phyloP scores from a whole-genome alignment of 148 eudicot genomes.

The Cornus suecica region DNA sequence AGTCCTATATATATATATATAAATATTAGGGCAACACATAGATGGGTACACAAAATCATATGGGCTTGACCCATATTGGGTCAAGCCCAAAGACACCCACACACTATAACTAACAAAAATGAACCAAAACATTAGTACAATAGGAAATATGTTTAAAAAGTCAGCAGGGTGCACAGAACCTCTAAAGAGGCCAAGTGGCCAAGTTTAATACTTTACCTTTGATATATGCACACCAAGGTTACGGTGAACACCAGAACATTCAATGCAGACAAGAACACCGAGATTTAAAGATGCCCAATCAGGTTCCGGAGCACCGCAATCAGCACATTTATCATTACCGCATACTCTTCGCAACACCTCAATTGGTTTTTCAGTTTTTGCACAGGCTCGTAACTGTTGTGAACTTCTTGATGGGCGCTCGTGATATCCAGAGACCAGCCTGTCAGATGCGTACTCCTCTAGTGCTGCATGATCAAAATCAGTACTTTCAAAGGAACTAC shows the following conservation, averaged over 20 bases:
- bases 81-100: too few species aligned
- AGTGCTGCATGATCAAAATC: slow-evolving; percentile 71
- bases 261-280: slow-evolving; percentile 96
- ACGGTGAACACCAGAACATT: slow-evolving; percentile 99
- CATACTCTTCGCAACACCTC: slow-evolving; percentile 72
- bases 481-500: slow-evolving; percentile 93
- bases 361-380: slow-evolving; percentile 79
- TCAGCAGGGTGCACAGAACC: neutral
- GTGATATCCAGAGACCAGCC: slow-evolving; percentile 55
- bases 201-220: slow-evolving; percentile 49
- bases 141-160: neutral
- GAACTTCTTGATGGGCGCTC: slow-evolving; percentile 67
- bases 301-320: slow-evolving; percentile 96
- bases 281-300: slow-evolving; percentile 99
- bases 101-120: too few species aligned
- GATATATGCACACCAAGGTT: slow-evolving; percentile 99
- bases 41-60: too few species aligned
- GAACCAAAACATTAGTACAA: neutral
- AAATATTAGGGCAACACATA: too few species aligned
- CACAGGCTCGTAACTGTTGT: slow-evolving; percentile 55
- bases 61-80: too few species aligned
- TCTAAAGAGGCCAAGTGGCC: neutral
- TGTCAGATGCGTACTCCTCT: slow-evolving; percentile 75
- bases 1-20: too few species aligned
- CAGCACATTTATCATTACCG: slow-evolving; percentile 95